These are phyloP conservation scores for Dothiorella sarmentorum DNA, from an alignment of 2,329 filamentous ascomycete species.

Conservation along the genomic window DNA sequence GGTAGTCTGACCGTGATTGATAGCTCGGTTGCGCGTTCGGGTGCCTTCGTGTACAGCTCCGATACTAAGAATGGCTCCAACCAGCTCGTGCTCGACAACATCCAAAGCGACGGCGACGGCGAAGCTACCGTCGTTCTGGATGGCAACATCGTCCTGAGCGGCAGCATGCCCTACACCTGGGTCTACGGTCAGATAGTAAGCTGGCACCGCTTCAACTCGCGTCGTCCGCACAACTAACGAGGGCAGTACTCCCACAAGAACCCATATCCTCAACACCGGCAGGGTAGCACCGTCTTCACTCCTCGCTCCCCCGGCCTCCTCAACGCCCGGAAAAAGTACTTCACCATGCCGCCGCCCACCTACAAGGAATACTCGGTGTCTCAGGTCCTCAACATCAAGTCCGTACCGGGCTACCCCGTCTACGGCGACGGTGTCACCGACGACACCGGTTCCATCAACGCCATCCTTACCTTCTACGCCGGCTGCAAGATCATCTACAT, in stretches of 20 bases:
- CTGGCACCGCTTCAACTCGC: too few relatives aligned
- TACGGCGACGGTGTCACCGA: conserved; percentile 13
- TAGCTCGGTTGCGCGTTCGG: not conserved
- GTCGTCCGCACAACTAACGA: not conserved
- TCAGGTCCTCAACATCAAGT: conserved; percentile 18
- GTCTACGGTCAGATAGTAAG: not conserved
- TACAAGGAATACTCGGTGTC: conserved; percentile 3
- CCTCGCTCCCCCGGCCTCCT: not conserved
- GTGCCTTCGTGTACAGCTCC: conserved; percentile 4
- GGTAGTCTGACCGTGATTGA: conserved; percentile 11
- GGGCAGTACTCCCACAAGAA: not conserved
- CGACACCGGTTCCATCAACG: conserved; percentile 14
- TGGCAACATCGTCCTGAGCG: not conserved
- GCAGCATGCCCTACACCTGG: conserved; percentile 10
- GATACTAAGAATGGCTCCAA: not conserved
- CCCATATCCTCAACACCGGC: not conserved
- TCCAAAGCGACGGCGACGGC: not conserved
- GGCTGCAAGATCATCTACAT: conserved; percentile 19
- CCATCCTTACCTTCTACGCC: conserved; percentile 4
- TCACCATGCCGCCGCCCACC: conserved; percentile 16
- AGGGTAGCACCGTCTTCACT: not conserved
- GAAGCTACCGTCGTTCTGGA: not conserved
- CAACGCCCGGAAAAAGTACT: not conserved
- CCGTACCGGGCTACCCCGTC: not conserved
- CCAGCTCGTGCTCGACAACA: conserved; percentile 17